These are phyloP conservation scores for Chaetothyriales sp. DNA, from an alignment of 2,329 filamentous ascomycete species.

Conservation along the genomic window DNA sequence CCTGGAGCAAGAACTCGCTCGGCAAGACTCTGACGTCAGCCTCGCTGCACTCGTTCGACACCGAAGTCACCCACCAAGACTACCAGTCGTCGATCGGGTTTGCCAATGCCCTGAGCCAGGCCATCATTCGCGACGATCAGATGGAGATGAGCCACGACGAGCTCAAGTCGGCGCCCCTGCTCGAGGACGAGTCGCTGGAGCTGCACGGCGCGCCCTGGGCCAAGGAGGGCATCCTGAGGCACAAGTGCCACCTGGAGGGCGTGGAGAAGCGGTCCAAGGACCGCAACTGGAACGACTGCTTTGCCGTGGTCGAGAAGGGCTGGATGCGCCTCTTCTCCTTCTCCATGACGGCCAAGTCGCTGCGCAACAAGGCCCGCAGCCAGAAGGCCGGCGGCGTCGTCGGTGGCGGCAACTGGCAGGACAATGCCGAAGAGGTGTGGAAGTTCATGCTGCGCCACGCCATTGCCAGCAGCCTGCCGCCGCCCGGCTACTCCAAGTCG, in stretches of 20 bases:
- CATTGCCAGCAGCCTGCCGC: constrained; percentile 75
- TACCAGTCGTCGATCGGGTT: constrained; percentile 97
- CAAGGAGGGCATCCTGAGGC: constrained; percentile 88
- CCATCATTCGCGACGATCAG: constrained; percentile 82
- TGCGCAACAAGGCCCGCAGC: constrained; percentile 50
- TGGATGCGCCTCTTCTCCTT: constrained; percentile 93
- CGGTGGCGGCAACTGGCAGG: constrained; percentile 95
- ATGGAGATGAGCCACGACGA: constrained; percentile 42
- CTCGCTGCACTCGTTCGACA: constrained; percentile 81
- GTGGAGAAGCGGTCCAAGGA: constrained; percentile 88
- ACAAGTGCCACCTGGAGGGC: constrained; percentile 90
- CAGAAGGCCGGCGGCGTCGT: constrained; percentile 53
- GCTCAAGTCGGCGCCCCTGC: constrained; percentile 48
- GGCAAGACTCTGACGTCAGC: constrained; percentile 83
- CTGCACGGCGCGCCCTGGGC: constrained; percentile 93
- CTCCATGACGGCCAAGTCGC: constrained; percentile 59
- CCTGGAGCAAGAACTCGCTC: constrained; percentile 87
- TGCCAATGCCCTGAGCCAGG: constrained; percentile 88
- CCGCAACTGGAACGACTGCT: constrained; percentile 86
- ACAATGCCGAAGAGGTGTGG: constrained; percentile 81
- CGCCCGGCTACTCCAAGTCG: constrained; percentile 82
- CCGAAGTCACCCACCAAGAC: constrained; percentile 48
- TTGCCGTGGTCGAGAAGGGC: constrained; percentile 90
- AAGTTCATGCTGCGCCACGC: constrained; percentile 82
- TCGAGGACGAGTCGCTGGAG: constrained; percentile 87